Conservation (phyloP, 768 basidiomycete genomes). For the Boletus eberwhitei region DNA sequence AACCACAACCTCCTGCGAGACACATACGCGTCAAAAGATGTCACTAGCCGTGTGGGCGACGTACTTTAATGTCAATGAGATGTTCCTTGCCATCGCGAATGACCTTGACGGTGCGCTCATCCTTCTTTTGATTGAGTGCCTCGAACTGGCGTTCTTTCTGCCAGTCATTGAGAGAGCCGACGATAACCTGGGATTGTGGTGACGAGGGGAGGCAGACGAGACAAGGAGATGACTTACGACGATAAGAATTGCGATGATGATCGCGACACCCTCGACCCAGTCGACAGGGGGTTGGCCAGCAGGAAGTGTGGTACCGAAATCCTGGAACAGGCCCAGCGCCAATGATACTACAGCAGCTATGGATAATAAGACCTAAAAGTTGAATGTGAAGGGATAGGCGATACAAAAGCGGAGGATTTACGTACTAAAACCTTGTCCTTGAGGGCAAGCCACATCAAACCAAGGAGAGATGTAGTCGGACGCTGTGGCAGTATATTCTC, state of each 20-base stretch:
- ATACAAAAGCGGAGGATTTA: slow-evolving; percentile 9
- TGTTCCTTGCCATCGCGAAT: slow-evolving; percentile 69
- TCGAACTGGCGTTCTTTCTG: slow-evolving; percentile 98
- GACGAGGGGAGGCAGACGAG: not conserved
- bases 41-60: not conserved
- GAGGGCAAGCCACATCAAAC: slow-evolving; percentile 81
- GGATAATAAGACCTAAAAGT: slow-evolving; percentile 72
- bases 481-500: slow-evolving; percentile 70
- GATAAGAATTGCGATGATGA: slow-evolving; percentile 70
- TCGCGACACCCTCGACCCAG: slow-evolving; percentile 94
- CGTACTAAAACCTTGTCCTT: slow-evolving; percentile 88
- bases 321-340: slow-evolving; percentile 91
- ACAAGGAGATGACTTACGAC: slow-evolving; percentile 49
- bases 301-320: slow-evolving; percentile 71
- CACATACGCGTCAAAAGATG: slow-evolving; percentile 9
- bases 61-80: slow-evolving; percentile 77
- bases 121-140: slow-evolving; percentile 88
- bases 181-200: slow-evolving; percentile 56
- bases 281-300: slow-evolving; percentile 74
- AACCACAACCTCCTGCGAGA: slow-evolving; percentile 78
- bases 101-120: slow-evolving; percentile 86
- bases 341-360: slow-evolving; percentile 92
- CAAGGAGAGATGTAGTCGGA: slow-evolving; percentile 64
- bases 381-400: slow-evolving; percentile 5
- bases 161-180: slow-evolving; percentile 96